Conservation (phyloP, 106 monocot species). For the Allium sativum region DNA sequence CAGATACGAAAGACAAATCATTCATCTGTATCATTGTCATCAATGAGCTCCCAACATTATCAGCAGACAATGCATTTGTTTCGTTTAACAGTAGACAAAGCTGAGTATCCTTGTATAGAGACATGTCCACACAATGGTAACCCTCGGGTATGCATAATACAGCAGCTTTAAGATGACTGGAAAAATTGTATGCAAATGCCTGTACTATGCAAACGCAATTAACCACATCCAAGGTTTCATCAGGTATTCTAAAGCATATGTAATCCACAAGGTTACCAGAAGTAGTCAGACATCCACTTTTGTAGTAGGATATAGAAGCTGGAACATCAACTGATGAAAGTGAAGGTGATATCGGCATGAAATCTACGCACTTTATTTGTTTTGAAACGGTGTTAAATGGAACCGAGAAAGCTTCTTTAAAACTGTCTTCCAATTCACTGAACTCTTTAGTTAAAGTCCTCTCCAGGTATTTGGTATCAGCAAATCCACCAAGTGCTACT, state of each 20-base stretch:
- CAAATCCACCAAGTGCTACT: conserved; percentile 75
- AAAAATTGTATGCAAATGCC: conserved; percentile 28
- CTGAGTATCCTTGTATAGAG: conserved; percentile 82
- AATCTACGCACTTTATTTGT: conserved; percentile 54
- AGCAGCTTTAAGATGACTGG: conserved; percentile 33
- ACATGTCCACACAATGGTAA: conserved; percentile 69
- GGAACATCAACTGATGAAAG: conserved; percentile 17
- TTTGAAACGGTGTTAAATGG: conserved; percentile 68
- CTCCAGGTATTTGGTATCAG: conserved; percentile 50
- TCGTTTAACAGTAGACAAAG: conserved; percentile 72
- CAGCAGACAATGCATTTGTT: conserved; percentile 22
- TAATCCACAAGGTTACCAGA: conserved; percentile 37
- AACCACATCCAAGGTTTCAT: conserved; percentile 33
- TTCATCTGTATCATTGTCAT: conserved; percentile 70
- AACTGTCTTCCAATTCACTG: conserved; percentile 63
- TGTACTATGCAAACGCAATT: conserved; percentile 66
- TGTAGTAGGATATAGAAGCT: conserved; percentile 47
- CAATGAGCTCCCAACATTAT: conserved; percentile 44
- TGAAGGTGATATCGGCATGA: conserved; percentile 56
- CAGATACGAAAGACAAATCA: conserved; percentile 42
- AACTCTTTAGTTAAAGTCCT: conserved; percentile 68
- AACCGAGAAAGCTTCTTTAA: conserved; percentile 76
- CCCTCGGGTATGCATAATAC: conserved; percentile 56
- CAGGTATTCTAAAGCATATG: conserved; percentile 70
- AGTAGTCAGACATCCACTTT: background rate